Base-by-base conservation (phyloP, 805 yeast genomes). In the Phaffomyces thermotolerans region DNA sequence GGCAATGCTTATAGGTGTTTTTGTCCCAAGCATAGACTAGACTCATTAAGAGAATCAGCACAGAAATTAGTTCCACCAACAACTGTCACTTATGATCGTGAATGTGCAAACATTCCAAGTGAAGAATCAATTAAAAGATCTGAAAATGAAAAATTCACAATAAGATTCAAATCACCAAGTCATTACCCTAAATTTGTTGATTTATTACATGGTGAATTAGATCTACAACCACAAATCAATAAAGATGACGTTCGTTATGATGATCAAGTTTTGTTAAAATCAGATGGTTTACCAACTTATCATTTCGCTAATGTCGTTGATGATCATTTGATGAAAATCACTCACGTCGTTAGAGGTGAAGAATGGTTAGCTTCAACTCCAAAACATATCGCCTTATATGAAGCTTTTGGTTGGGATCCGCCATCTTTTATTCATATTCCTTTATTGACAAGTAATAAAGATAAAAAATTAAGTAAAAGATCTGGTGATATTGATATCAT, bases 351-450 rank as follows among this genome's bases (percentile, higher is more conserved):
- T 6, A 72, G 99, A 52, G 99, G 99, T 30, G 99, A 93, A 58
- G 99, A 93, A 62, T 93, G 99, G 99, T 66, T 93, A 10, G 84
- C 95, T 1, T 87, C 98, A 0, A 93, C 99, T 0, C 96, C 97
- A 2, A 91, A 90, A 54, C 99, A 93, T 57, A 72, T 89, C 37
- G 91, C 96, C 0, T 61, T 93, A 41, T 95, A 93, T 59, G 54
- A 73, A 15, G 95, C 96, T 0, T 82, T 91, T 58, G 87, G 85
- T 0, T 91, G 97, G 97, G 50, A 56, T 0, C 78, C 84, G 1
- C 99, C 99, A 0, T 56, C 71, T 17, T 93, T 78, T 59, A 72
- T 84, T n/a, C 99, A 93, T 59, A 84, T 93, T 39, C 99, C 99
- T 0, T 66, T 93, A 33, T 64, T 93, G 43, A 89, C 96, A 0